A percentile compares a stretch with the other conserved stretches of the same genome.
Evolutionary conservation across 371 early-diverging fungal genomes (phyloP).

Genomic region (Lichtheimia corymbifera): DNA sequence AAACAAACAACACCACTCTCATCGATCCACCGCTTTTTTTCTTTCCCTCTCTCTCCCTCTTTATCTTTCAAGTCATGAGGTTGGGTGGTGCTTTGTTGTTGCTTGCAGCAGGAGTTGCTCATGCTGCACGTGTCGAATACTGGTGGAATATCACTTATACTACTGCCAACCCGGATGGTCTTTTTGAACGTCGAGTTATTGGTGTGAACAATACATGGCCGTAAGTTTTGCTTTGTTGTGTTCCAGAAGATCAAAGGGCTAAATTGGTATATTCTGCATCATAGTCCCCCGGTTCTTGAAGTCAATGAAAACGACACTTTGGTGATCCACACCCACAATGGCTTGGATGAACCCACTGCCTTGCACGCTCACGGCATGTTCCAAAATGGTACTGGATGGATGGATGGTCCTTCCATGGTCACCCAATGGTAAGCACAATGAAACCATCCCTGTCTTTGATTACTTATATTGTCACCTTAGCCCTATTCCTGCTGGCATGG

Average conservation of each 20-base stretch:
- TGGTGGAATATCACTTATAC: slow-evolving; percentile 79
- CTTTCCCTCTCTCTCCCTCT: slow-evolving; percentile 4
- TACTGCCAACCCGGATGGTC: slow-evolving; percentile 70
- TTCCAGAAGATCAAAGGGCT: not conserved
- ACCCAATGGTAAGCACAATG: slow-evolving; percentile 57
- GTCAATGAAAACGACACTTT: slow-evolving; percentile 57
- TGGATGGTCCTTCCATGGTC: slow-evolving; percentile 68
- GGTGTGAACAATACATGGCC: slow-evolving; percentile 80
- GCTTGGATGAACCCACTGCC: slow-evolving; percentile 52
- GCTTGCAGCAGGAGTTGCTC: slow-evolving; percentile 26
- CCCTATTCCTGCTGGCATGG: slow-evolving; percentile 50
- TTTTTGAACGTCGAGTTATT: slow-evolving; percentile 64
- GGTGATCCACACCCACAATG: slow-evolving; percentile 63
- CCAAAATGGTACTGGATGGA: slow-evolving; percentile 60
- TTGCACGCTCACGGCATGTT: slow-evolving; percentile 77
- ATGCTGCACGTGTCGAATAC: slow-evolving; percentile 60
- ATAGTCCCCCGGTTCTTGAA: slow-evolving; percentile 49
- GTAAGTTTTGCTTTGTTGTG: slow-evolving; percentile 35
- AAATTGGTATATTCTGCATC: not conserved
- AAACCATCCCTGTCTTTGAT: not conserved
- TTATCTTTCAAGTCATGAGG: slow-evolving; percentile 6
- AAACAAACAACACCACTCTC: slow-evolving; percentile 5
- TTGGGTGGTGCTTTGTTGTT: not conserved
- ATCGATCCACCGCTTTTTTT: slow-evolving; percentile 2
- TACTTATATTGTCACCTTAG: slow-evolving; percentile 13